Conservation (phyloP, 2,329 filamentous ascomycete species). For the Chaetomium strumarium region DNA sequence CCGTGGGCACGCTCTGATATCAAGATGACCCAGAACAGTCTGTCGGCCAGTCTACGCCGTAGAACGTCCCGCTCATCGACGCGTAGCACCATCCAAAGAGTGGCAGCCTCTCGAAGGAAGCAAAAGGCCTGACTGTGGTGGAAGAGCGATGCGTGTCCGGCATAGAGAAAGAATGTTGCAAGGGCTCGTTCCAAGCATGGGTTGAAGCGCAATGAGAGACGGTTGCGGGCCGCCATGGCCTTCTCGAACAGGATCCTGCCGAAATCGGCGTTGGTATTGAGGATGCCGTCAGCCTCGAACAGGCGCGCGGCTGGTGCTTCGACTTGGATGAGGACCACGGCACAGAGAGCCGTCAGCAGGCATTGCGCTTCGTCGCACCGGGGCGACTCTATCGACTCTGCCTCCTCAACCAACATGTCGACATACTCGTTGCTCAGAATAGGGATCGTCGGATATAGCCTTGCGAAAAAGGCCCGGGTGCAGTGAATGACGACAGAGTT, state of each 20-base stretch:
- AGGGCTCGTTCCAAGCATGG: conserved; percentile 2
- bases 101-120: conserved; percentile 3
- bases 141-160: conserved; percentile 6
- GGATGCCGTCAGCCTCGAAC: conserved; percentile 7
- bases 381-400: not conserved
- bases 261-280: not conserved
- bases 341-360: conserved; percentile 2
- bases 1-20: conserved; percentile 8
- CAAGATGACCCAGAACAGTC: conserved; percentile 5
- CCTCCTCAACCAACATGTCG: not conserved
- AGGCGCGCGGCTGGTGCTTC: not conserved
- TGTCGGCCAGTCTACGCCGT: not conserved
- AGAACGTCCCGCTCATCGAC: not conserved
- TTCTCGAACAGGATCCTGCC: conserved; percentile 3
- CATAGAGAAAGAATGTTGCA: conserved; percentile 8
- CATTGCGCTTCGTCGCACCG: not conserved
- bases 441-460: conserved; percentile 6
- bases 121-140: conserved; percentile 9
- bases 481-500: conserved; percentile 2
- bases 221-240: not conserved
- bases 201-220: not conserved
- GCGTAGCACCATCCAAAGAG: conserved; percentile 3
- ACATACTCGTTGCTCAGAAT: conserved; percentile 7
- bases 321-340: conserved; percentile 5
- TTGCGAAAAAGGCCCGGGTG: not conserved